Evolutionary conservation across 2,329 filamentous ascomycete species (phyloP).

Genomic region (Ophiosphaerella narmari): DNA sequence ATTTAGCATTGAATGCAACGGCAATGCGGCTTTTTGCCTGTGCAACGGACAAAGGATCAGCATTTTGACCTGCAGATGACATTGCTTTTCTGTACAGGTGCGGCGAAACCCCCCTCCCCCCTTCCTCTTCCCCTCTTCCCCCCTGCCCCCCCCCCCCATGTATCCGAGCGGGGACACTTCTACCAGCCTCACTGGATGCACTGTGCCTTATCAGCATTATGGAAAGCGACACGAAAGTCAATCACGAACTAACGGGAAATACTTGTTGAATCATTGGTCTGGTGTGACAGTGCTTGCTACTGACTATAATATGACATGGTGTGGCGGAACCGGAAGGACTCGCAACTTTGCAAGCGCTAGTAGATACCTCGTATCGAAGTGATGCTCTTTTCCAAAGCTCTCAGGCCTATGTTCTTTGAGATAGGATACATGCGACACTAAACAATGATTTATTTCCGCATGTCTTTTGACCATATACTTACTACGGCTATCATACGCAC

Average conservation of each 20-base stretch:
- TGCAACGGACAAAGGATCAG: conserved; percentile 1
- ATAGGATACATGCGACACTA: too few species aligned
- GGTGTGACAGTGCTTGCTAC: not conserved
- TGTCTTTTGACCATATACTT: too few species aligned
- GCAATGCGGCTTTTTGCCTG: not conserved
- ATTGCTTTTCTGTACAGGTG: not conserved
- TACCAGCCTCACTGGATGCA: conserved; percentile 1
- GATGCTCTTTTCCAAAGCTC: not conserved
- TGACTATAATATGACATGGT: conserved; percentile 3
- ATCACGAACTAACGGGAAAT: not conserved
- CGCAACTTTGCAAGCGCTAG: not conserved
- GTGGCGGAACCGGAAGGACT: conserved; percentile 1
- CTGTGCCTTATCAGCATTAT: conserved; percentile 5
- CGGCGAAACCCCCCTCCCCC: not conserved
- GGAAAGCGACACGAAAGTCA: not conserved
- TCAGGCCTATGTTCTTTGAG: too few species aligned
- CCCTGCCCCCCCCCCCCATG: not conserved
- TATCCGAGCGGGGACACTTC: not conserved
- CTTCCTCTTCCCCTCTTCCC: not conserved
- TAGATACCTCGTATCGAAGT: not conserved
- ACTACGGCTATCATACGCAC: too few species aligned
- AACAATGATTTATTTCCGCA: too few species aligned
- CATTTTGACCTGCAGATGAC: not conserved
- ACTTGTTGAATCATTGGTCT: conserved; percentile 5
- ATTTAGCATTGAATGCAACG: not conserved